These are phyloP conservation scores for Echinochloa phyllopogon DNA, from an alignment of 176 grass and related monocot species.

Conservation along the genomic window DNA sequence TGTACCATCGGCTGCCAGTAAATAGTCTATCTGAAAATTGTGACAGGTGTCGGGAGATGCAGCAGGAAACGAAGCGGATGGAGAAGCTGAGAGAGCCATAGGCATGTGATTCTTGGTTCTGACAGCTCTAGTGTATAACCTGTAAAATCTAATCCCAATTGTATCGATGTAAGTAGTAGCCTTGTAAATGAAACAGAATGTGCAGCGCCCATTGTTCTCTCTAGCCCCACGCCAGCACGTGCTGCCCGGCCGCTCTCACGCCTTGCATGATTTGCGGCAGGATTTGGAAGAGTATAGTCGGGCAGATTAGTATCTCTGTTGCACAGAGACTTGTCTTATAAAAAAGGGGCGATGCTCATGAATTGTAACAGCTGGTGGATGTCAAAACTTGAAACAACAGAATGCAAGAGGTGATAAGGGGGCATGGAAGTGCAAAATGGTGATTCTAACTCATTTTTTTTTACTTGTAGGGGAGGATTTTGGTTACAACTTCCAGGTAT, in stretches of 20 bases:
- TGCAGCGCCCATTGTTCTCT: conserved; percentile 37
- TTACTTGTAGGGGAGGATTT: neutral
- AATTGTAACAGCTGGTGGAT: conserved; percentile 24
- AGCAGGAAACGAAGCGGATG: conserved; percentile 66
- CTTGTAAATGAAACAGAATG: conserved; percentile 55
- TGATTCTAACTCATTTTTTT: neutral
- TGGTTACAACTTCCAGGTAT: neutral
- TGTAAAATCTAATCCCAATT: conserved; percentile 64
- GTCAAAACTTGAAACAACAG: neutral
- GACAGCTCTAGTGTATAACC: conserved; percentile 58
- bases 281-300: conserved; percentile 32
- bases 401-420: conserved; percentile 14
- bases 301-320: conserved; percentile 32
- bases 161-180: conserved; percentile 65
- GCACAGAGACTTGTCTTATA: neutral
- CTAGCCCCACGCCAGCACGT: neutral
- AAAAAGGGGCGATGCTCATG: conserved; percentile 17
- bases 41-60: conserved; percentile 53
- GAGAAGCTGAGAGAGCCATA: conserved; percentile 78
- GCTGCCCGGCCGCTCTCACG: neutral
- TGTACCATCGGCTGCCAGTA: conserved; percentile 5
- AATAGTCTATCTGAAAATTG: conserved; percentile 33
- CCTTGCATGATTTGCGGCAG: conserved; percentile 33
- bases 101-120: conserved; percentile 76
- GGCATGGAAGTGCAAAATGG: neutral